Base-by-base conservation (phyloP, 2,329 filamentous ascomycete species). In the Ophiostoma sp. region DNA sequence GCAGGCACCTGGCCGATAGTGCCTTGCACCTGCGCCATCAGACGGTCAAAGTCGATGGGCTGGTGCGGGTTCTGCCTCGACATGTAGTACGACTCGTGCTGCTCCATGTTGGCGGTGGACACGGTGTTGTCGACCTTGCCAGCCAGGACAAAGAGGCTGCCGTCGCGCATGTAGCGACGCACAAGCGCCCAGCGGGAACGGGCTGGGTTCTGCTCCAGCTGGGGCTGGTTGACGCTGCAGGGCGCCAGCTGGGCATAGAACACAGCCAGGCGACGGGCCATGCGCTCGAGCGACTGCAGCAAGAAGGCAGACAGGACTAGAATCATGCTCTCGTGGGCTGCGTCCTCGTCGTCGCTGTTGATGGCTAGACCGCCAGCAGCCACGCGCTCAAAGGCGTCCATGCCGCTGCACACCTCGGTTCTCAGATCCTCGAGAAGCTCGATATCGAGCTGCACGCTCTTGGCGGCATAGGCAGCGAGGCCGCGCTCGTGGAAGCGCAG, bases 321-420 rank as follows among this genome's bases (percentile, higher is more conserved):
- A 2, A 83, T 73, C 27, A 23, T 35, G 39, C 54, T 20, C 31
- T 66, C 60, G 62, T 31, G 41, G 62, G 6, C 44, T 20, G 65
- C 44, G 4, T 27, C 27, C 4, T 41, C 67, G 27, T 62, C 57
- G 13, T 62, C 57, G 6, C 27, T 17, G 27, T 33, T 27, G 23
- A 27, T 27, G 13, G 35, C 6, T 10, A 13, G 1, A 80, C 78
- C 33, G 81, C 79, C 0, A 2, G 33, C 48, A 73, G 81, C 80
- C 36, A 86, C 77, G 31, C 78, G 79, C 64, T 82, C 83, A 35
- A 85, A 85, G 0, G 84, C 84, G 71, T 86, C 84, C 83, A 86
- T 86, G 10, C 84, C 85, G 31, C 78, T 78, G 68, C 83, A 85
- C 0, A 81, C 83, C 72, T 86, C 84, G 67, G 83, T 81, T 7